These are phyloP conservation scores for Lactifluus volemus DNA, from an alignment of 768 basidiomycete species.

Conservation along the genomic window DNA sequence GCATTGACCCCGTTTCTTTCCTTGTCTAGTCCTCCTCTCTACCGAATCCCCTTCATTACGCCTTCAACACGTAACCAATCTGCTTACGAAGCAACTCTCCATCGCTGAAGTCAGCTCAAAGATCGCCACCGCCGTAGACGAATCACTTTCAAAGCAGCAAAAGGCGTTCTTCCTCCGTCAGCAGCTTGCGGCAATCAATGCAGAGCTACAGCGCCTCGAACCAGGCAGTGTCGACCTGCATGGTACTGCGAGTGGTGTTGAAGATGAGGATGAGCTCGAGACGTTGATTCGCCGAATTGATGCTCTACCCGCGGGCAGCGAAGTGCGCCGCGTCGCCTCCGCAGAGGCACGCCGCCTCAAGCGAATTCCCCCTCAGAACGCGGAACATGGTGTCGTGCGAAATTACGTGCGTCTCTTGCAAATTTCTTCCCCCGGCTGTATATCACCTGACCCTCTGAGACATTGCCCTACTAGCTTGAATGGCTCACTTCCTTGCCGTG, in stretches of 20 bases:
- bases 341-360: slow-evolving; percentile 79
- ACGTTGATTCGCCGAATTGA: slow-evolving; percentile 68
- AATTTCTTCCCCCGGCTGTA: background rate
- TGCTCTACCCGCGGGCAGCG: slow-evolving; percentile 59
- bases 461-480: slow-evolving; percentile 53
- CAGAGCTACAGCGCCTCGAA: slow-evolving; percentile 56
- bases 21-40: slow-evolving; percentile 45
- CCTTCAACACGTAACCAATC: slow-evolving; percentile 54
- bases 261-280: slow-evolving; percentile 73
- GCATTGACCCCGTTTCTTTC: background rate
- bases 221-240: background rate
- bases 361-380: slow-evolving; percentile 83
- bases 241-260: slow-evolving; percentile 21
- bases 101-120: slow-evolving; percentile 77
- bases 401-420: slow-evolving; percentile 51
- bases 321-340: slow-evolving; percentile 75
- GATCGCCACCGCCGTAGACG: slow-evolving; percentile 72
- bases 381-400: slow-evolving; percentile 84
- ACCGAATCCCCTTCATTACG: slow-evolving; percentile 54
- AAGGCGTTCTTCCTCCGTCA: slow-evolving; percentile 83
- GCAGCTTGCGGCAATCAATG: slow-evolving; percentile 72
- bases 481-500: slow-evolving; percentile 86
- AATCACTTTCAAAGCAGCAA: slow-evolving; percentile 80
- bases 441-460: background rate
- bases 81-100: slow-evolving; percentile 67